Conservation (phyloP, 2,329 filamentous ascomycete genomes). For the Emergomyces pasteurianus region DNA sequence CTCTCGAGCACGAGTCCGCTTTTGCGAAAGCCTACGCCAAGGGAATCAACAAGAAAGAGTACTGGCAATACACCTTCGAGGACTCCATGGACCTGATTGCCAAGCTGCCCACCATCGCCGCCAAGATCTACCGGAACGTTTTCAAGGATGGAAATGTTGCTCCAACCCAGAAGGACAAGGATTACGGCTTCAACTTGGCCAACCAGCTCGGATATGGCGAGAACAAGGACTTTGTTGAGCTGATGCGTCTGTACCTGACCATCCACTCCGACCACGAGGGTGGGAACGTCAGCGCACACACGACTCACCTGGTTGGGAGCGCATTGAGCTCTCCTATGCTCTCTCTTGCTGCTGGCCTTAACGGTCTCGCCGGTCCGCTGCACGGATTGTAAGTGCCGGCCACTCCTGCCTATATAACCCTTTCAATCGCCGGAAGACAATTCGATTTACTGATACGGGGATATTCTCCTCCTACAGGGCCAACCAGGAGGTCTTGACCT, state of each 20-base stretch:
- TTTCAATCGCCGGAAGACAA: not conserved
- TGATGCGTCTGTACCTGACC: constrained; percentile 97
- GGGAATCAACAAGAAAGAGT: constrained; percentile 98
- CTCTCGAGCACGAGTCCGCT: constrained; percentile 94
- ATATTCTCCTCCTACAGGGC: constrained; percentile 40
- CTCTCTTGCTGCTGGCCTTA: constrained; percentile 88
- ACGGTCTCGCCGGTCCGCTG: constrained; percentile 94
- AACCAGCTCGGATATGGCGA: constrained; percentile 96
- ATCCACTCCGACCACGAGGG: constrained; percentile 99
- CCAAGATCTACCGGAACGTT: constrained; percentile 99
- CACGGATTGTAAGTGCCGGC: constrained; percentile 59
- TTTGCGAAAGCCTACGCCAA: constrained; percentile 99
- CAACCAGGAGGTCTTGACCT: constrained; percentile 99
- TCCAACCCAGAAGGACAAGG: constrained; percentile 93
- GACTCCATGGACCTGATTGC: constrained; percentile 99
- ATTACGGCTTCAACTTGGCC: constrained; percentile 98
- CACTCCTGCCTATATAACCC: not conserved
- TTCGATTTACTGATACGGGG: not conserved
- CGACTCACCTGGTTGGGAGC: constrained; percentile 92
- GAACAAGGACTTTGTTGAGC: constrained; percentile 94
- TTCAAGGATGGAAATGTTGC: constrained; percentile 99
- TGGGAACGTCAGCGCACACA: constrained; percentile 97
- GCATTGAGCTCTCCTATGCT: constrained; percentile 96
- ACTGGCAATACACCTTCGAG: constrained; percentile 99
- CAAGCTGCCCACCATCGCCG: constrained; percentile 95